A percentile compares a stretch with the other conserved stretches of the same genome.
Conservation (phyloP, 2,329 filamentous ascomycete genomes). For the Microsporum ferrugineum region DNA sequence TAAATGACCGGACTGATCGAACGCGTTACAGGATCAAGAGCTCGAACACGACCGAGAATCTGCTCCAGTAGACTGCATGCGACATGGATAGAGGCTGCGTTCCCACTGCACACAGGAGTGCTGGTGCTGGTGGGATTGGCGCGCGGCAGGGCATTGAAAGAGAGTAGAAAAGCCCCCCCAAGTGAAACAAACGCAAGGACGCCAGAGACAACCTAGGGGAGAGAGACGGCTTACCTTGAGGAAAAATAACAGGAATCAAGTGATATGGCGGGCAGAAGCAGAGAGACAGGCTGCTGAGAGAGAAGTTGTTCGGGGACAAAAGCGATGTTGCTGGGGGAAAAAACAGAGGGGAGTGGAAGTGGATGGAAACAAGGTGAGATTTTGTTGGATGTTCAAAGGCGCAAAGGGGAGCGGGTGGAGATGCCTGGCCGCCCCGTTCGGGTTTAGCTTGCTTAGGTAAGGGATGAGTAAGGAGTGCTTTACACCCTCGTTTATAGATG, state of each 20-base stretch:
- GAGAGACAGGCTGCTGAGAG: not conserved
- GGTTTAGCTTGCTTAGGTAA: constrained; percentile 8
- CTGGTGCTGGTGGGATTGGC: constrained; percentile 1
- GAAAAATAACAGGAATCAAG: constrained; percentile 12
- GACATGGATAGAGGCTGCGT: not conserved
- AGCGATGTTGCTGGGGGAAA: constrained; percentile 1
- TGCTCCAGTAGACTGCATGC: not conserved
- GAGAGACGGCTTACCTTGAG: constrained; percentile 9
- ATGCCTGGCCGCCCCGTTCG: constrained; percentile 7
- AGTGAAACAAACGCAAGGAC: not conserved
- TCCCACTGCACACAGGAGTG: not conserved
- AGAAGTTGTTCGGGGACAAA: constrained; percentile 5
- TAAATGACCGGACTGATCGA: not conserved
- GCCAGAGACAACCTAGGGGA: not conserved
- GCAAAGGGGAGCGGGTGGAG: constrained; percentile 9
- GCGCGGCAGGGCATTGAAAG: not conserved
- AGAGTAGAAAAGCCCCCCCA: not conserved
- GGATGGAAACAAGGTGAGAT: constrained; percentile 11
- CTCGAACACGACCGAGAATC: not conserved
- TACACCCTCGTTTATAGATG: not conserved
- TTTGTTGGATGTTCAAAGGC: constrained; percentile 11
- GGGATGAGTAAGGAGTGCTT: not conserved
- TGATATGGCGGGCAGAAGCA: constrained; percentile 6
- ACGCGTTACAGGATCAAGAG: not conserved
- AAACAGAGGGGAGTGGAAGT: constrained; percentile 10